Conservation (phyloP, 352 stramenopile species). For the Phytophthora pistaciae region DNA sequence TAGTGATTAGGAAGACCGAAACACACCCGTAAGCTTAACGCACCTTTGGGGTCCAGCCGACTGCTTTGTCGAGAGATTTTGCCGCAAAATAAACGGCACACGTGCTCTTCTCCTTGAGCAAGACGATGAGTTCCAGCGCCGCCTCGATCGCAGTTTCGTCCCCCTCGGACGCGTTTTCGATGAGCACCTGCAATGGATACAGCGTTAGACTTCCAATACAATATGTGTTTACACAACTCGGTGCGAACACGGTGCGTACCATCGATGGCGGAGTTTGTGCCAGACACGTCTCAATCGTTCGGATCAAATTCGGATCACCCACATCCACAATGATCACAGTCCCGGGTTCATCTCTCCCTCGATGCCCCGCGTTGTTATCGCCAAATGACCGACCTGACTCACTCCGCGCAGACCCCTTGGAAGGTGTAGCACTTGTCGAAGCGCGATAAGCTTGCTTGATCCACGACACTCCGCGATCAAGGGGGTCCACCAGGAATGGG, state of each 20-base stretch:
- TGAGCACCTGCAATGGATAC: constrained; percentile 42
- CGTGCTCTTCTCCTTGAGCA: constrained; percentile 51
- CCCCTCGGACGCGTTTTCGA: constrained; percentile 57
- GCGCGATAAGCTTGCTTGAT: constrained; percentile 42
- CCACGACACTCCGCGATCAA: constrained; percentile 44
- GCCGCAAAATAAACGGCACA: constrained; percentile 56
- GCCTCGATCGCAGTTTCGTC: constrained; percentile 48
- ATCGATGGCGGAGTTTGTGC: constrained; percentile 35
- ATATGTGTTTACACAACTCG: background rate
- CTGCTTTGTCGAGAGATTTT: constrained; percentile 40
- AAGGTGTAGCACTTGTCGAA: background rate
- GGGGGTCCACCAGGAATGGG: constrained; percentile 63
- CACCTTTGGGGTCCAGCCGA: constrained; percentile 61
- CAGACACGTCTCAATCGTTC: constrained; percentile 54
- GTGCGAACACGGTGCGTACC: constrained; percentile 15
- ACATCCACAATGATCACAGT: constrained; percentile 50
- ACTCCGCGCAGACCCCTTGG: constrained; percentile 10
- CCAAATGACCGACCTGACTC: constrained; percentile 3
- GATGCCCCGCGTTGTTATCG: constrained; percentile 5
- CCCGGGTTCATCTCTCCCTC: constrained; percentile 22
- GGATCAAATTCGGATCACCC: constrained; percentile 47
- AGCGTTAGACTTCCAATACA: too few species aligned
- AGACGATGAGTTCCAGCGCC: constrained; percentile 44
- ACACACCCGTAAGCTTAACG: background rate
- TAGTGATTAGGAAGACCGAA: background rate